These are phyloP conservation scores for Rhytidiadelphus loreus DNA, from an alignment of 225 moss, liverwort and hornwort genomes.

Conservation along the genomic window DNA sequence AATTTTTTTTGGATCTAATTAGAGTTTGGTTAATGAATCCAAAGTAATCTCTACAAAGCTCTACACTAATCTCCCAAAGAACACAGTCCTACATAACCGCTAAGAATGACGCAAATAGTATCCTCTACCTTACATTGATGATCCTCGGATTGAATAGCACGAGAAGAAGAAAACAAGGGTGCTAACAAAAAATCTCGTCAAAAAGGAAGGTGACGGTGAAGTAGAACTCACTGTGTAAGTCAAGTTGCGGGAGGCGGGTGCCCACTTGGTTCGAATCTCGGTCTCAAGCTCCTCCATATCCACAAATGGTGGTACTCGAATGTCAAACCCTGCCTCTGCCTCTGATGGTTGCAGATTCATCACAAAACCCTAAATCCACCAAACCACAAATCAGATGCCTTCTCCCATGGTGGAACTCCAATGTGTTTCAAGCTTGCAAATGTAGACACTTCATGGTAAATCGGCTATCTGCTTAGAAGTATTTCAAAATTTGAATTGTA, in stretches of 20 bases:
- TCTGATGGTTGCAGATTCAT: conserved; percentile 34
- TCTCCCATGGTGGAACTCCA: not conserved
- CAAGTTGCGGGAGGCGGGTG: conserved; percentile 35
- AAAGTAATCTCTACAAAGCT: not conserved
- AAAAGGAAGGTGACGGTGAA: not conserved
- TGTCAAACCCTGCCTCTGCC: conserved; percentile 51
- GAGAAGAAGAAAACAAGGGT: not conserved
- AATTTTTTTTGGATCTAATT: not conserved
- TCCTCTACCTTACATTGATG: not conserved
- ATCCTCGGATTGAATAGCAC: not conserved
- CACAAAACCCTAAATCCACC: conserved; percentile 12
- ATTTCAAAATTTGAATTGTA: not conserved
- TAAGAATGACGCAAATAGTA: not conserved
- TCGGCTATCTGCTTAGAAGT: not conserved
- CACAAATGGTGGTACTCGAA: conserved; percentile 35
- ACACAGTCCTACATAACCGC: not conserved
- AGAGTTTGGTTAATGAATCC: not conserved
- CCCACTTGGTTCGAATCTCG: conserved; percentile 41
- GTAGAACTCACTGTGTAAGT: conserved; percentile 17
- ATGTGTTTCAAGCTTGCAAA: not conserved
- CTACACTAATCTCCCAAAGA: not conserved
- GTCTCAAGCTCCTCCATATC: conserved; percentile 26
- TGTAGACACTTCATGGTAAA: not conserved
- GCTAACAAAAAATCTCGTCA: not conserved
- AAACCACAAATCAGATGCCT: not conserved